Evolutionary conservation across 2,329 filamentous ascomycete genomes (phyloP).

Genomic region (Nothomitra cinnamomea): DNA sequence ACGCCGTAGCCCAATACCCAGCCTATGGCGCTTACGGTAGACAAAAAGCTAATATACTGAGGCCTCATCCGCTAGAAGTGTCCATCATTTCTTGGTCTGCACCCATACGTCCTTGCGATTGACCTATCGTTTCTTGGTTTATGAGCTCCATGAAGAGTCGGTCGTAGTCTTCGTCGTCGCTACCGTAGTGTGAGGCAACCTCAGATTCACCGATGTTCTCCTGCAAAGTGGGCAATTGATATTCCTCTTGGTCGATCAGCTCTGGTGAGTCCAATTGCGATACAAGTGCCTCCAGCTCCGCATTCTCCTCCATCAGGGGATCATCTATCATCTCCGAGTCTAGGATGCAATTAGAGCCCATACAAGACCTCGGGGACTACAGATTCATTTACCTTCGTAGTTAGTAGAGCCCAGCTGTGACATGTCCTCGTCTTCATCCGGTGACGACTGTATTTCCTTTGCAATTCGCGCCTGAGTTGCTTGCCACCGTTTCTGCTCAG

Average conservation of each 20-base stretch:
- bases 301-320: conserved; percentile 34
- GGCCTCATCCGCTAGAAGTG: not conserved
- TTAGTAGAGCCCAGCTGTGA: not conserved
- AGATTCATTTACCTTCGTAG: not conserved
- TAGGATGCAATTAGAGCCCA: conserved; percentile 11
- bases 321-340: conserved; percentile 32
- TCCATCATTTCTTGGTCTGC: not conserved
- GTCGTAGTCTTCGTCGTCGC: conserved; percentile 44
- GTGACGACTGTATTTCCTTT: conserved; percentile 8
- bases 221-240: conserved; percentile 12
- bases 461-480: conserved; percentile 18
- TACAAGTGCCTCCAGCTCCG: conserved; percentile 40
- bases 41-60: not conserved
- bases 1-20: not conserved
- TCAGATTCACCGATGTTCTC: conserved; percentile 8
- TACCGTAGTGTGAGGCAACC: conserved; percentile 26
- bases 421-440: conserved; percentile 14
- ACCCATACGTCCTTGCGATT: not conserved
- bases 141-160: conserved; percentile 41
- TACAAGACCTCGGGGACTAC: not conserved
- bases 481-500: conserved; percentile 20
- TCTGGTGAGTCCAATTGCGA: conserved; percentile 25
- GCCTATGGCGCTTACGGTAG: not conserved
- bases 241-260: conserved; percentile 4
- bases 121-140: not conserved